A percentile compares a stretch with the other conserved stretches of the same genome.
These are phyloP conservation scores for Tagetes patula DNA, from an alignment of 129 eudicot genomes.

Conservation along the genomic window DNA sequence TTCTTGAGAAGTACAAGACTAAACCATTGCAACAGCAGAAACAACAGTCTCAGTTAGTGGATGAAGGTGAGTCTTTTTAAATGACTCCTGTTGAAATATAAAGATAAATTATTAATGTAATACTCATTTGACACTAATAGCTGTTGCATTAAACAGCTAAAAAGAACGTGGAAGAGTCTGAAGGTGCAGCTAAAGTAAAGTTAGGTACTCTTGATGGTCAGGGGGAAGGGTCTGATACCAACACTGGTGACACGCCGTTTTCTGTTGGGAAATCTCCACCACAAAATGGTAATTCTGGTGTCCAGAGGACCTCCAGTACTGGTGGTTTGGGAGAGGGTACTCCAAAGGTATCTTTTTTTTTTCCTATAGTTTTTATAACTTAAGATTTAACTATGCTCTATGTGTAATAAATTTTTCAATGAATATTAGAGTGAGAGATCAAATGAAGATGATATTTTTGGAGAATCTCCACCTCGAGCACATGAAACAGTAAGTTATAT, in stretches of 20 bases:
- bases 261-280: slow-evolving; percentile 66
- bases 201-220: slow-evolving; percentile 36
- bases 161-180: slow-evolving; percentile 39
- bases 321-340: slow-evolving; percentile 88
- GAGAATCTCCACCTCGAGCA: slow-evolving; percentile 81
- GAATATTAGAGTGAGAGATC: slow-evolving; percentile 75
- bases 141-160: slow-evolving; percentile 29
- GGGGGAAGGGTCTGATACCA: slow-evolving; percentile 42
- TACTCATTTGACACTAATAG: slow-evolving; percentile 8
- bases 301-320: slow-evolving; percentile 46
- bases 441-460: slow-evolving; percentile 85
- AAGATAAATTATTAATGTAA: slow-evolving; percentile 4
- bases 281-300: slow-evolving; percentile 50
- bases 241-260: slow-evolving; percentile 47
- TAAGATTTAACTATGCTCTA: not conserved
- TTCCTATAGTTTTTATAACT: not conserved
- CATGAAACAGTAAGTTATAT: slow-evolving; percentile 55
- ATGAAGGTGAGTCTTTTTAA: slow-evolving; percentile 29
- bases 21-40: slow-evolving; percentile 43
- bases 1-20: slow-evolving; percentile 81
- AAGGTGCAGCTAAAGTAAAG: slow-evolving; percentile 36
- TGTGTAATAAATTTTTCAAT: slow-evolving; percentile 8
- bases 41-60: slow-evolving; percentile 36
- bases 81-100: not conserved
- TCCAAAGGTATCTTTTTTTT: slow-evolving; percentile 65